Evolutionary conservation across 371 early-diverging fungal genomes (phyloP), one percentile per base, ranked within the genome.

Genomic region (Saksenaea oblongispora): DNA sequence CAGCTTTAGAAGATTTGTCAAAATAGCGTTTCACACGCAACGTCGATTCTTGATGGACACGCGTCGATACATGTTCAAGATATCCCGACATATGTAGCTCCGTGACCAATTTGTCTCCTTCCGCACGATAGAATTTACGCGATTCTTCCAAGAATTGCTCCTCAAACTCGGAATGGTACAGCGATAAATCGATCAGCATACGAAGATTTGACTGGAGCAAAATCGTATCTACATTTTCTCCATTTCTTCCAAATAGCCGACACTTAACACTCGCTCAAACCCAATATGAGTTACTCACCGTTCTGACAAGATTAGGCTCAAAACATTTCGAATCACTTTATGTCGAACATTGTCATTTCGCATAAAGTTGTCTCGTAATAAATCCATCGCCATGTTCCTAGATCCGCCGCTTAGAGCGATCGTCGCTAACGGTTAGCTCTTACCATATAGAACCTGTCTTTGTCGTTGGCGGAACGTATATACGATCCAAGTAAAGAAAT

Each of bases 401-500:
- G n/a, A 59, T 22, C 10, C 22, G 35, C 24, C 11, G 18, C 22
- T n/a, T 47, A 22, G 22, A 55, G 27, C 13, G 5, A 1, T 56
- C 26, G 17, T 10, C 24, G 2, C 35, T 5, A 39, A 0, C 4
- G 3, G 4, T 17, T 27, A 28, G 17, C n/a, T 58, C 44, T 39
- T 73, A 76, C 84, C 95, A 95, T 54, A 97, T 69, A 13, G 92
- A 89, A 36, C 82, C 80, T n/a, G 87, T 67, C 15, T 87, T 84
- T 14, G 87, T 62, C 0, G 85, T 85, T 34, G 92, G 87, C 26
- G 93, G 73, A 15, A 92, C 91, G 65, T 91, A 93, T 0, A 94
- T 93, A 28, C 98, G 92, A 77, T 97, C 98, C 44, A 97, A 78
- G 63, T 95, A 95, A 44, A 96, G 77, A 67, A 96, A 95, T 15